Evolutionary conservation across 208 protist genomes (phyloP).

Genomic region (Leishmania turanica): DNA sequence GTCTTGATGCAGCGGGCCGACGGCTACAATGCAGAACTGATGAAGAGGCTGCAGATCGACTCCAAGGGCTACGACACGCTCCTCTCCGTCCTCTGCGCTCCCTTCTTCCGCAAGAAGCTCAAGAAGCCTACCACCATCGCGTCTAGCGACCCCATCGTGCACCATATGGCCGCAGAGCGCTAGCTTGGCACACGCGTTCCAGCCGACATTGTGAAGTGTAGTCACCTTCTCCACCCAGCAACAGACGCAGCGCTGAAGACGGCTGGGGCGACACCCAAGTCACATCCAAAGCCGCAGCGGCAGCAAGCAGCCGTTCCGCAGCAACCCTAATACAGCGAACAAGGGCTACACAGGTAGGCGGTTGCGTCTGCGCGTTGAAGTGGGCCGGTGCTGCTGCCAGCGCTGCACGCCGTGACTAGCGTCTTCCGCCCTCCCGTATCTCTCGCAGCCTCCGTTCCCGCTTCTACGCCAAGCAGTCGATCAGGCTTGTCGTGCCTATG

Average conservation of each 20-base stretch:
- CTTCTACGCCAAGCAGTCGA: not conserved
- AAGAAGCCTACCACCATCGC: conserved; percentile 9
- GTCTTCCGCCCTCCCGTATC: not conserved
- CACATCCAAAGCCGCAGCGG: not conserved
- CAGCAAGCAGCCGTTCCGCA: not conserved
- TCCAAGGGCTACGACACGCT: conserved; percentile 22
- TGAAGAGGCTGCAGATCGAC: conserved; percentile 12
- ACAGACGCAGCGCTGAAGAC: not conserved
- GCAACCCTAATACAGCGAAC: not conserved
- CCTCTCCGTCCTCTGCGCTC: conserved; percentile 28
- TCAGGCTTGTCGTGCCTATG: not conserved
- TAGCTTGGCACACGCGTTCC: conserved; percentile 5
- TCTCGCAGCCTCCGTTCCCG: not conserved
- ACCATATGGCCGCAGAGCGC: conserved; percentile 3
- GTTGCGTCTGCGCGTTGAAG: not conserved
- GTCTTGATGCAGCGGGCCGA: conserved; percentile 32
- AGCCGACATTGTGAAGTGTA: conserved; percentile 11
- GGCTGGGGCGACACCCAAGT: not conserved
- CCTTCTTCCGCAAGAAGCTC: conserved; percentile 24
- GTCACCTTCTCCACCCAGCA: not conserved
- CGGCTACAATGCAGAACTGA: conserved; percentile 26
- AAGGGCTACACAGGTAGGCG: not conserved
- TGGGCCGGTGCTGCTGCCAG: not conserved
- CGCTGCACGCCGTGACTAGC: not conserved
- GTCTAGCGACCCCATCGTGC: conserved; percentile 3